Evolutionary conservation across 2,329 filamentous ascomycete species (phyloP).

Genomic region (Chaetothyriales sp.): DNA sequence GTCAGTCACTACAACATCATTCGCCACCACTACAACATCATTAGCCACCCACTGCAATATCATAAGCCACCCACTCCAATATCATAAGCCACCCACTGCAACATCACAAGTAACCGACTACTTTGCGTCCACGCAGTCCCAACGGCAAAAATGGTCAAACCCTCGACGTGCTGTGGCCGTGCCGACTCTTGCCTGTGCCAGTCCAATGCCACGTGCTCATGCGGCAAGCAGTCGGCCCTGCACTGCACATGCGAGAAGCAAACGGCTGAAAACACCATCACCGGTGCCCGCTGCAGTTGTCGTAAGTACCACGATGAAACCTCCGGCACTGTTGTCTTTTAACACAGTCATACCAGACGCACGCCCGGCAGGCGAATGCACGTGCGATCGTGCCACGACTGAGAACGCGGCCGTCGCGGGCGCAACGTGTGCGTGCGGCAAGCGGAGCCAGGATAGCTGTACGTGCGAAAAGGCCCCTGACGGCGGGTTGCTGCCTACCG

Average conservation of each 20-base stretch:
- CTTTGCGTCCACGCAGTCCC: constrained; percentile 7
- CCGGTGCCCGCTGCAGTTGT: constrained; percentile 69
- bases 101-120: too few species aligned
- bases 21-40: too few species aligned
- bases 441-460: constrained; percentile 60
- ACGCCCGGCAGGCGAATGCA: constrained; percentile 67
- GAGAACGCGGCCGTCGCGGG: constrained; percentile 55
- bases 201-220: constrained; percentile 60
- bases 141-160: constrained; percentile 31
- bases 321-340: too few species aligned
- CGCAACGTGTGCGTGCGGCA: constrained; percentile 61
- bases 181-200: constrained; percentile 45
- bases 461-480: constrained; percentile 66
- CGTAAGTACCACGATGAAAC: constrained; percentile 42
- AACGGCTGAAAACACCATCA: constrained; percentile 56
- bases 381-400: constrained; percentile 55
- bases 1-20: too few species aligned
- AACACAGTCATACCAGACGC: too few species aligned
- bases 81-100: background rate
- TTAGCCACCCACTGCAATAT: too few species aligned
- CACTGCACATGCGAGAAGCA: constrained; percentile 77
- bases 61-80: background rate
- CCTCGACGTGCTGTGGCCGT: constrained; percentile 47
- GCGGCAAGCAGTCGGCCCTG: constrained; percentile 74
- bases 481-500: constrained; percentile 50